These are phyloP conservation scores for Chlamydomonas reinhardtii DNA, from an alignment of 163 green algal species.

Conservation along the genomic window DNA sequence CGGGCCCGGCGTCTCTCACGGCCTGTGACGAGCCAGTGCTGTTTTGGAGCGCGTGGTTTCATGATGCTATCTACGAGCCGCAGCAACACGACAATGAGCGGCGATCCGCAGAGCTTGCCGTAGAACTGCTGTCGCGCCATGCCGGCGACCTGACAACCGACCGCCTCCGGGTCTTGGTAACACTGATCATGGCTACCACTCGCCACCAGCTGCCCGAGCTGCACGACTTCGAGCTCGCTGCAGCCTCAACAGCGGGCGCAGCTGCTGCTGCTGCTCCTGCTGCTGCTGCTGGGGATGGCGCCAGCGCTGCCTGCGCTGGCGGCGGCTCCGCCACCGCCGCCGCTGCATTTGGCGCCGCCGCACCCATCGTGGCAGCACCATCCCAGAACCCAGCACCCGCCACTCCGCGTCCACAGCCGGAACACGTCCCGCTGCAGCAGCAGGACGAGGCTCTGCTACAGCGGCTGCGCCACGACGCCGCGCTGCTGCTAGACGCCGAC, in stretches of 20 bases:
- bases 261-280: too few relatives aligned
- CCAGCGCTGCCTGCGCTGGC: too few relatives aligned
- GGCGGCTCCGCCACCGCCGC: neutral
- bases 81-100: neutral
- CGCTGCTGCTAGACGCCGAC: neutral
- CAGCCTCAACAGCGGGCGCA: too few relatives aligned
- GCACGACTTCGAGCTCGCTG: too few relatives aligned
- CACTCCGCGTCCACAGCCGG: neutral
- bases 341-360: neutral
- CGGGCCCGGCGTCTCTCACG: too few relatives aligned
- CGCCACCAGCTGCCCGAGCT: neutral
- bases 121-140: neutral
- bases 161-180: neutral
- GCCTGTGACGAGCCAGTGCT: neutral
- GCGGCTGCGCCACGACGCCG: neutral
- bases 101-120: neutral
- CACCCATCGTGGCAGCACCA: too few relatives aligned
- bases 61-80: constrained; percentile 1
- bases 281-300: too few relatives aligned
- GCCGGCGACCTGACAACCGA: neutral
- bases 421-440: neutral
- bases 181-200: neutral
- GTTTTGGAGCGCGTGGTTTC: neutral
- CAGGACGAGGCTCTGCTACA: neutral
- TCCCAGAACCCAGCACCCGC: too few relatives aligned